These are phyloP conservation scores for Cladophialophora bantiana DNA, from an alignment of 2,329 filamentous ascomycete genomes.

Conservation along the genomic window DNA sequence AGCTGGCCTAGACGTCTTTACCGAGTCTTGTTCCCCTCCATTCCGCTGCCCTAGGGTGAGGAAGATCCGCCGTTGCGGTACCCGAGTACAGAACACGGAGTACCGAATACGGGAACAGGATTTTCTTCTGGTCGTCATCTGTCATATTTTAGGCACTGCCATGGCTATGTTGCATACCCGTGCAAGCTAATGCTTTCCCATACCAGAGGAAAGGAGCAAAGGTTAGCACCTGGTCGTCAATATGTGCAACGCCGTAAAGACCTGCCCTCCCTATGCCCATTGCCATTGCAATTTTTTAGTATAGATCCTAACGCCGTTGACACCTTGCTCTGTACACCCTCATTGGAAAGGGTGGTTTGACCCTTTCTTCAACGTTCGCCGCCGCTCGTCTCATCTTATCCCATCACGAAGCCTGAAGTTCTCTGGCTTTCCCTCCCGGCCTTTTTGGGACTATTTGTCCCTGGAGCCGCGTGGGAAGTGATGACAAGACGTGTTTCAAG, in stretches of 20 bases:
- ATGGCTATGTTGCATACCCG: not conserved
- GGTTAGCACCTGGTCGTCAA: not conserved
- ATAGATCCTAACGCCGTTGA: not conserved
- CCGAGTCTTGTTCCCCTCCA: not conserved
- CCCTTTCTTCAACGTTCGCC: constrained; percentile 21
- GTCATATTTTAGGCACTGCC: constrained; percentile 2
- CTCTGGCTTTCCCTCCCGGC: not conserved
- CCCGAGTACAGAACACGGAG: not conserved
- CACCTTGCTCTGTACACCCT: constrained; percentile 3
- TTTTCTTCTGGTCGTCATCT: not conserved
- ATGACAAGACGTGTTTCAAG: not conserved
- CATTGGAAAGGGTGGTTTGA: constrained; percentile 5
- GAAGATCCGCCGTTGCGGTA: not conserved
- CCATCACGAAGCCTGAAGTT: not conserved
- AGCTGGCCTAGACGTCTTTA: not conserved
- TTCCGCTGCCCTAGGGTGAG: not conserved
- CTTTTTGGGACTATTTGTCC: not conserved
- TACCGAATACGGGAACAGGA: not conserved
- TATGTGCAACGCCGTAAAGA: not conserved
- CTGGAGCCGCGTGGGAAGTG: not conserved
- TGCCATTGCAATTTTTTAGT: not conserved
- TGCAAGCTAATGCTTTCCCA: not conserved
- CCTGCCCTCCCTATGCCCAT: not conserved
- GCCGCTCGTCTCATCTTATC: not conserved
- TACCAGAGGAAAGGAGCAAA: not conserved